Evolutionary conservation across 805 yeast genomes (phyloP), one percentile per base, ranked within the genome.

Genomic region (Debaryomyces prosopidis): DNA sequence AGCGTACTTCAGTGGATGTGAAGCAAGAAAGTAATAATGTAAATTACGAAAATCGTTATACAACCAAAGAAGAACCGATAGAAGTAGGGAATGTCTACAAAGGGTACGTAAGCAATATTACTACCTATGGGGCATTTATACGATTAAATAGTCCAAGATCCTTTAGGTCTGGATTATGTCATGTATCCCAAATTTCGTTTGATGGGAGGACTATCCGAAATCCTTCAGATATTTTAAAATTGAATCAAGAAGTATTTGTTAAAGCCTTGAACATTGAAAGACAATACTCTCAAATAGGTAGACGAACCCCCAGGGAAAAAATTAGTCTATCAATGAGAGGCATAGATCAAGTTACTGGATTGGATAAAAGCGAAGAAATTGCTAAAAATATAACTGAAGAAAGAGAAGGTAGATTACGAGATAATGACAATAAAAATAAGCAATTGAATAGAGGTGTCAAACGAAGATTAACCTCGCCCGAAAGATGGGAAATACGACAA

Each of bases 401-500:
- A 12, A 23, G 32, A 14, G n/a, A 38, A 20, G 33, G 37, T 26
- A 40, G 48, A 23, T 26, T 27, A 8, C 14, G 33, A 14, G 11
- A 30, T 14, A 5, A 11, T n/a, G 45, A 37, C 6, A 35, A 47
- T n/a, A 40, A 39, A 23, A 28, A 11, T 7, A 27, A 23, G 2
- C 40, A 44, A 11, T 27, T 45, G 34, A 31, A 32, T 14, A 40
- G 52, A 36, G 26, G 45, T 33, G 34, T 35, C 32, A 62, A 60
- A 37, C 45, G 74, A 48, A 73, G 87, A 42, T 62, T 85, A 30
- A 85, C 95, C 0, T 86, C 95, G 0, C 95, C 95, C 0, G 98
- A 91, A 63, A 66, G 89, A 45, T 91, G 97, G 96, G 97, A 92
- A 59, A 75, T 88, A 42, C 73, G 87, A 28, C 97, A 91, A 59